Base-by-base conservation (phyloP, 495 filamentous ascomycete genomes). In the Alectoria sarmentosa region DNA sequence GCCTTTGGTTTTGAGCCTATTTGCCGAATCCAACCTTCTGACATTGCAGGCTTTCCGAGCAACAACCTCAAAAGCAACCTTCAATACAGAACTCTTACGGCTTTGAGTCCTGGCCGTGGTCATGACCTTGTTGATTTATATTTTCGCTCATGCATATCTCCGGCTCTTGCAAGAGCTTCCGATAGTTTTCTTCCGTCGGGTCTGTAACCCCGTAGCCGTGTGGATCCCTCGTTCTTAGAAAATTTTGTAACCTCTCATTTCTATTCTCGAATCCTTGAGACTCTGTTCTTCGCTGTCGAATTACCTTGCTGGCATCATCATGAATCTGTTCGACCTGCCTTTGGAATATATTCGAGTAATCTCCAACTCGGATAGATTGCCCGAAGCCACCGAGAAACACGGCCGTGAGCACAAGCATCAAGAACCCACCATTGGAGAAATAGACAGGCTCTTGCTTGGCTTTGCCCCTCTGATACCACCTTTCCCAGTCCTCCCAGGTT, bases 401-500 rank as follows among this genome's bases (percentile, higher is more conserved):
- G 9, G 93, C 78, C 15, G 89, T 67, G 48, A 87, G 76, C 10
- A 97, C 73, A 30, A 96, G 73, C 10, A 77, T 73, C 21, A 87
- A 74, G 70, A 98, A 97, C n/a, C 82, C 82, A 23, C 82, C 78
- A 68, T 96, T 94, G 41, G 87, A 88, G 65, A 88, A 78, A 69
- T 83, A 88, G 44, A 87, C 72, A n/a, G 88, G 82, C 57, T 83
- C 74, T 56, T 87, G 83, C 21, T 64, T 64, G 36, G 72, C 66
- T 58, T 73, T 71, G 49, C 80, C 79, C 48, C 84, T 78, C 30
- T 84, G 77, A 69, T 90, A 84, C 88, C 90, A 98, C 48, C 80
- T 81, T 76, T 98, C 92, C 94, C 95, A 98, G 72, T 98, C 95
- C 71, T 98, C 94, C 94, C 94, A 98, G 0, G 93, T 98, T 17